phyloP scores from a whole-genome alignment of 257 asterid species.

The Jacaranda mimosifolia region DNA sequence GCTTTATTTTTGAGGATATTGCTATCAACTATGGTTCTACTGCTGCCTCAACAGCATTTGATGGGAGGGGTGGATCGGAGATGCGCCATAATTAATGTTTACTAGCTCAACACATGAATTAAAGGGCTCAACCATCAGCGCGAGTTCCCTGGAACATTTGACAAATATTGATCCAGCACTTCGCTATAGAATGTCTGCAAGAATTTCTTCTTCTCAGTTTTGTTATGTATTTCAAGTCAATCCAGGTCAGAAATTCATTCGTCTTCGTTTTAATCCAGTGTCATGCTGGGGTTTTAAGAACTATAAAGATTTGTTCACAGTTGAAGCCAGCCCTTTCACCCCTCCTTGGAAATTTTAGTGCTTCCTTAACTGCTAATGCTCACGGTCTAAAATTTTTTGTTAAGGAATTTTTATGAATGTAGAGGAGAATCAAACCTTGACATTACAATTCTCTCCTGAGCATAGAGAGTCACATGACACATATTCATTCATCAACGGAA shows the following conservation, averaged over 20 bases:
- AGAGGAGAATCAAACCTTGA: conserved; percentile 29
- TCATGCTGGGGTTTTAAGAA: neutral
- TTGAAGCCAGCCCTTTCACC: conserved; percentile 23
- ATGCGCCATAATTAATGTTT: neutral
- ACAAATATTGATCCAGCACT: neutral
- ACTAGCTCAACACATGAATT: too few species aligned
- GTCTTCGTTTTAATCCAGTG: conserved; percentile 31
- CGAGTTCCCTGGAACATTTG: neutral
- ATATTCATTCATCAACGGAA: conserved; percentile 55
- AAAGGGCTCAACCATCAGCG: conserved; percentile 17
- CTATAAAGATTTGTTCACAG: conserved; percentile 26
- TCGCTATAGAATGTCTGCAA: neutral
- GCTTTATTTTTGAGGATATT: neutral
- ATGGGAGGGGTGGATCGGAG: conserved; percentile 23
- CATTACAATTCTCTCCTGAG: conserved; percentile 42
- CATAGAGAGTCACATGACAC: conserved; percentile 4
- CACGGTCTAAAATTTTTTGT: conserved; percentile 28
- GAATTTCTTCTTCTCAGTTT: conserved; percentile 22
- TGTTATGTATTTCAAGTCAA: conserved; percentile 9
- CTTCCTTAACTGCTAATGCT: conserved; percentile 26
- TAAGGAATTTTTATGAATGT: conserved; percentile 49
- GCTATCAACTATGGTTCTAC: conserved; percentile 31
- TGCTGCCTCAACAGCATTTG: conserved; percentile 9
- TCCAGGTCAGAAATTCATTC: conserved; percentile 30
- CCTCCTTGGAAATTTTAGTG: conserved; percentile 27